Evolutionary conservation across 1,284 basidiomycete species (phyloP).

Genomic region (Austroboletus niveus): DNA sequence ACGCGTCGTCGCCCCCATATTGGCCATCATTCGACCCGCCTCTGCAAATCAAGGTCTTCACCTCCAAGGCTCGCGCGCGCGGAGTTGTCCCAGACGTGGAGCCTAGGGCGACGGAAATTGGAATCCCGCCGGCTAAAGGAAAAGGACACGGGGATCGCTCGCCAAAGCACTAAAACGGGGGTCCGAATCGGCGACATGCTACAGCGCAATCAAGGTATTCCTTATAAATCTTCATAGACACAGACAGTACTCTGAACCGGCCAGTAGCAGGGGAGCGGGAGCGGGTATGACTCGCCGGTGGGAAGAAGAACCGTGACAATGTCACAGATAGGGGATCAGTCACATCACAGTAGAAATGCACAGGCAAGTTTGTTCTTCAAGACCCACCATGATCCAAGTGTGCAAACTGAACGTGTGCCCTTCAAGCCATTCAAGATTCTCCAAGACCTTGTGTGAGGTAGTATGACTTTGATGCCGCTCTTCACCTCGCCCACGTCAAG

Average conservation of each 20-base stretch:
- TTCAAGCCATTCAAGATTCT: conserved; percentile 23
- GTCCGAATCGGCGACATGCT: not conserved
- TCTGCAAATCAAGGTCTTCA: conserved; percentile 5
- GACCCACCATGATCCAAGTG: conserved; percentile 24
- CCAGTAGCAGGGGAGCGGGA: not conserved
- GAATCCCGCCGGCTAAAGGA: conserved; percentile 8
- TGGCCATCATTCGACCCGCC: not conserved
- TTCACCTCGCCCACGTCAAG: conserved; percentile 9
- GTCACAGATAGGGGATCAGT: conserved; percentile 33
- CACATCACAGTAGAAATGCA: conserved; percentile 22
- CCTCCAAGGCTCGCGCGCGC: not conserved
- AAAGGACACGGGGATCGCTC: not conserved
- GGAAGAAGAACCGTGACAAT: conserved; percentile 21
- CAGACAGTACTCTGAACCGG: not conserved
- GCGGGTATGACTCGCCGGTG: conserved; percentile 12
- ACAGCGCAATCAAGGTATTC: conserved; percentile 5
- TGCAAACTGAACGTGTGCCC: conserved; percentile 31
- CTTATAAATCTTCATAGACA: not conserved
- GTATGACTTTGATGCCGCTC: conserved; percentile 19
- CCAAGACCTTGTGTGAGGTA: conserved; percentile 32
- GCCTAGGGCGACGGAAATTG: conserved; percentile 9
- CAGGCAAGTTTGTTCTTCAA: conserved; percentile 28
- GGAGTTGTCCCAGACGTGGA: not conserved
- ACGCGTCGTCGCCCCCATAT: not conserved
- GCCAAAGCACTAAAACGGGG: not conserved